phyloP scores from a whole-genome alignment of 176 grass and related monocot genomes.

The Cenchrus purpureus region DNA sequence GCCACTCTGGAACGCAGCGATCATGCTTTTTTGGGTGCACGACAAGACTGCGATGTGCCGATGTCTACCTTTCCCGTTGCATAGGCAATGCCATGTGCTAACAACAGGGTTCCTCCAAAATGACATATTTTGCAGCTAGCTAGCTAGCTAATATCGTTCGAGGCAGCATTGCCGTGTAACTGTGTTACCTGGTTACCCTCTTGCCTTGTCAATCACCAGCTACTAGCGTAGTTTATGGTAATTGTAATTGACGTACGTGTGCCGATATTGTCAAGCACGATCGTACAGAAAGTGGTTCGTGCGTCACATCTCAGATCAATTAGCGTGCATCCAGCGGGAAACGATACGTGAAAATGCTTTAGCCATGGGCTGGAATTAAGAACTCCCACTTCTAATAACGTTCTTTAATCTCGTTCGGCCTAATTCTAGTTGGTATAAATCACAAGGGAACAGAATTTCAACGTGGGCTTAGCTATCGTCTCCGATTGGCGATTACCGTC shows the following conservation, averaged over 20 bases:
- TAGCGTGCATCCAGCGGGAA: neutral
- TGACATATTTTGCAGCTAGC: neutral
- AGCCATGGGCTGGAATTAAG: neutral
- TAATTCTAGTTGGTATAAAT: neutral
- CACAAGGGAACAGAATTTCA: neutral
- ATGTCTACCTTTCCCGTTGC: neutral
- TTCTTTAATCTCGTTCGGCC: neutral
- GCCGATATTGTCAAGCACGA: neutral
- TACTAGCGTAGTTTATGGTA: neutral
- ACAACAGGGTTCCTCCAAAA: neutral
- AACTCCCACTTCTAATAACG: neutral
- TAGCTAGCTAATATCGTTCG: neutral
- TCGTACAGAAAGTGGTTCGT: neutral
- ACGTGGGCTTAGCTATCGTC: neutral
- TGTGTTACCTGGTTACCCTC: neutral
- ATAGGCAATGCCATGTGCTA: neutral
- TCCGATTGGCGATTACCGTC: neutral
- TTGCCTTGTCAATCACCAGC: neutral
- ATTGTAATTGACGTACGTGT: neutral
- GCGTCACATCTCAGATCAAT: neutral
- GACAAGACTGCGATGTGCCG: neutral
- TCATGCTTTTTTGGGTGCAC: neutral
- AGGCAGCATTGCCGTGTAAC: neutral
- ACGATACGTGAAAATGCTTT: neutral
- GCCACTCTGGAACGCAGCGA: constrained; percentile 4